Base-by-base conservation (phyloP, 106 monocot genomes). In the Chionographis japonica region DNA sequence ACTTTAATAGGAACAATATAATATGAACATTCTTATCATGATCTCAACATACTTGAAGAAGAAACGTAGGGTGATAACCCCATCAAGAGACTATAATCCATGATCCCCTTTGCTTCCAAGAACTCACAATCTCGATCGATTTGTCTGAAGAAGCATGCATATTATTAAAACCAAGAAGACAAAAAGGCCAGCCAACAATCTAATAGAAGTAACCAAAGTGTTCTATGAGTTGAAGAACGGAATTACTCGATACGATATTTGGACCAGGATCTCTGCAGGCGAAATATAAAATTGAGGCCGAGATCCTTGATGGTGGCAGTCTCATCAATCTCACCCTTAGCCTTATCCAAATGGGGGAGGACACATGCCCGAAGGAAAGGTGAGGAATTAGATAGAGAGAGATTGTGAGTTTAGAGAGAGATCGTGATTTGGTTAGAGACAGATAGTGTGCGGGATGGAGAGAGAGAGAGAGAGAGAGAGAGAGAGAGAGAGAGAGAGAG, bases 281-380 rank as follows among this genome's bases (percentile, higher is more conserved):
- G 81, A 74, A 93, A 93, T 42, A 86, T 77, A 77, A 81, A 93
- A 46, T 93, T 86, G 50, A 93, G 86, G 65, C 89, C 93, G 50
- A 93, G 81, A 69, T 93, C 93, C 61, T 93, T 93, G 4, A 93
- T 73, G 6, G 93, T 93, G n/a, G 89, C 89, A n/a, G 83, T 93
- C 77, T 93, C 93, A 77, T 93, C 93, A 71, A 89, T 89, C 71
- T 93, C 89, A 18, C 61, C 78, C 63, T 93, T 81, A 42, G 79
- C 61, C 67, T 81, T 93, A 68, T 89, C 81, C n/a, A n/a, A n/a
- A n/a, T n/a, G n/a, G n/a, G n/a, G n/a, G n/a, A n/a, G n/a, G n/a
- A n/a, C n/a, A n/a, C n/a, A n/a, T n/a, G n/a, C n/a, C n/a, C n/a
- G n/a, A n/a, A n/a, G n/a, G n/a, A n/a, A n/a, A n/a, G n/a, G n/a